phyloP scores from a whole-genome alignment of 1,284 basidiomycete species.

The Cutaneotrichosporon cyanovorans region DNA sequence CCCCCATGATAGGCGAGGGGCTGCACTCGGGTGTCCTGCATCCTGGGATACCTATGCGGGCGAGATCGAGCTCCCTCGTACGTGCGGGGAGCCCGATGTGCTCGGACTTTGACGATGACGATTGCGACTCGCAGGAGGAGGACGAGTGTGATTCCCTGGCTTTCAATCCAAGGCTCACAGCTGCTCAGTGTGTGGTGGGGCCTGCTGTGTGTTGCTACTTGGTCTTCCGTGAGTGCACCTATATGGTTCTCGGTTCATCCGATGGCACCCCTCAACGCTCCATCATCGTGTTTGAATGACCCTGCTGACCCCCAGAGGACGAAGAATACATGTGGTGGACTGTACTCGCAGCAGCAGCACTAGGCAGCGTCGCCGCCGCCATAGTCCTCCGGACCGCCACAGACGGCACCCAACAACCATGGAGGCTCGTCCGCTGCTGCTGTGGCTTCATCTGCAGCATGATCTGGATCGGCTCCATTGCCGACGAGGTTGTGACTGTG shows the following conservation, averaged over 20 bases:
- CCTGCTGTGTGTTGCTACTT: conserved; percentile 69
- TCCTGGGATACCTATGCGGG: not conserved
- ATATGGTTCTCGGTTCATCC: no score
- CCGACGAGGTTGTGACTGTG: conserved; percentile 84
- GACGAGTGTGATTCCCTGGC: conserved; percentile 39
- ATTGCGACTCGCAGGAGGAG: conserved; percentile 1
- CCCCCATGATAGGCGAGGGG: conserved; percentile 26
- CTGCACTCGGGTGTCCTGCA: conserved; percentile 38
- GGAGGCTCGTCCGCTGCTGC: conserved; percentile 67
- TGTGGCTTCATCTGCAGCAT: conserved; percentile 82
- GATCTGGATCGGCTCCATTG: conserved; percentile 93
- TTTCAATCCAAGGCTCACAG: conserved; percentile 75
- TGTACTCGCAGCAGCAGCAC: conserved; percentile 51
- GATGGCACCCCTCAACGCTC: no score
- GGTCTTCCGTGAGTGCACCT: conserved; percentile 62
- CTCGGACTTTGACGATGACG: conserved; percentile 1
- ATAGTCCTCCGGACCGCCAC: conserved; percentile 59
- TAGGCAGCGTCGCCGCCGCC: conserved; percentile 53
- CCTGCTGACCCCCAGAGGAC: conserved; percentile 49
- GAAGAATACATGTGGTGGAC: conserved; percentile 53
- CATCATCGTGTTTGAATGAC: not conserved
- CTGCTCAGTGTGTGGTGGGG: conserved; percentile 68
- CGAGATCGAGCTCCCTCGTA: not conserved
- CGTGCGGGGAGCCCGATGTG: not conserved
- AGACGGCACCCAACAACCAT: conserved; percentile 55